Evolutionary conservation across 768 basidiomycete species (phyloP), one percentile per base, ranked within the genome.

Genomic region (Rhodotorula paludigena): DNA sequence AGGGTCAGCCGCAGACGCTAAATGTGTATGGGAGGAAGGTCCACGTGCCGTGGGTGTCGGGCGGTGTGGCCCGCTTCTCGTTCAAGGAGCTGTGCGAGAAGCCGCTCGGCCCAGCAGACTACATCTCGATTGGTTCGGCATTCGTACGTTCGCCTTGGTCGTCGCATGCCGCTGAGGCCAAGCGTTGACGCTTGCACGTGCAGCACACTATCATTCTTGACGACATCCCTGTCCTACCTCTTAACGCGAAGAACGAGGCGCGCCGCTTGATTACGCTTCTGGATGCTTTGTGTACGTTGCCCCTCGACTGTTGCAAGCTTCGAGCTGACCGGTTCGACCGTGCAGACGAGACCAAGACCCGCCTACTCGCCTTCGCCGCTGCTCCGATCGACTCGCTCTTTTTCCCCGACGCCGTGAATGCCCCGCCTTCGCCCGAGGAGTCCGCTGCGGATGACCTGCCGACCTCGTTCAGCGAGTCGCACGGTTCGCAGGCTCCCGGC

Each of bases 261-360:
- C 77, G 85, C 18, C 79, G 84, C 6, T 82, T 85, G 74, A 86
- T 85, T 66, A 85, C 83, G 23, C 80, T 85, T 54, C 81, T 86
- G 33, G 85, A 86, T 72, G 85, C 85, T 0, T 77, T 85, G 2
- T 85, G 85, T 78, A 79, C 82, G 78, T 79, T 79, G 20, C 21
- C 14, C 7, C 41, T 5, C 30, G 30, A 5, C 7, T 21, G 6
- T 10, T 20, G 80, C 63, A 75, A 76, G 35, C 41, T 81, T 38
- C 63, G 80, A 32, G n/a, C 57, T 57, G 44, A 48, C 28, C 5
- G 1, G 18, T 25, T 7, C 8, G 25, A 9, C 3, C 21, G 28
- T 21, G 32, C 44, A 63, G 63, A 75, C 63, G 76, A 74, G 54
- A 61, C 74, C 15, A 70, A 73, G 48, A 71, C 69, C 3, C 68